Percentiles rank a stretch among this genome's conserved stretches.
phyloP scores from a whole-genome alignment of 2,329 filamentous ascomycete species.

The Fusarium pilosicola region DNA sequence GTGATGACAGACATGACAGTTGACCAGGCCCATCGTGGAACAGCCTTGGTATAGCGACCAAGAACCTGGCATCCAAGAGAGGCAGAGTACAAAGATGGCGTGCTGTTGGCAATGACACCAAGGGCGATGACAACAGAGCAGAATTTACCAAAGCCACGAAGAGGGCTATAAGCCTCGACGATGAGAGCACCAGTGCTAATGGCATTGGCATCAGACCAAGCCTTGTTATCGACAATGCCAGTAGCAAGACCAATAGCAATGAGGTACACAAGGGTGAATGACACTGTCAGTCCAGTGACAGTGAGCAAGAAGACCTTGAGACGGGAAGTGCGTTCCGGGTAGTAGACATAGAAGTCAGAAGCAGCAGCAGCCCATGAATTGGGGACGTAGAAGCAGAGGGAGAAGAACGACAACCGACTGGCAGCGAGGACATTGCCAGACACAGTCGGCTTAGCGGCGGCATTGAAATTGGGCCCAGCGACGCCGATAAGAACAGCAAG shows the following conservation, averaged over 20 bases:
- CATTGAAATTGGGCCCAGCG: conserved; percentile 68
- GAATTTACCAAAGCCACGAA: conserved; percentile 66
- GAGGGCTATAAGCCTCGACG: conserved; percentile 63
- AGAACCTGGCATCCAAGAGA: conserved; percentile 69
- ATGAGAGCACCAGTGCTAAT: conserved; percentile 65
- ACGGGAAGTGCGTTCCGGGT: conserved; percentile 69
- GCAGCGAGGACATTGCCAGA: conserved; percentile 73
- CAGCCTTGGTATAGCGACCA: conserved; percentile 60
- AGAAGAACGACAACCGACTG: conserved; percentile 71
- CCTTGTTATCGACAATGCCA: conserved; percentile 59
- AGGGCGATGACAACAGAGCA: conserved; percentile 65
- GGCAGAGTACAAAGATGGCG: conserved; percentile 66
- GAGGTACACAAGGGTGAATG: conserved; percentile 75
- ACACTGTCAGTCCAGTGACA: conserved; percentile 70
- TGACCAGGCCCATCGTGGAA: conserved; percentile 65
- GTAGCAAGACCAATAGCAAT: conserved; percentile 63
- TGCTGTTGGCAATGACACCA: conserved; percentile 65
- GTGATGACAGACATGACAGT: conserved; percentile 63
- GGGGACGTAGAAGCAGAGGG: conserved; percentile 67
- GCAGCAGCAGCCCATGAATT: conserved; percentile 75
- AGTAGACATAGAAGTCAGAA: conserved; percentile 84
- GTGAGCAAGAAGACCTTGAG: conserved; percentile 75
- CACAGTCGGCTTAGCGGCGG: conserved; percentile 68
- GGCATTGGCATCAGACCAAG: conserved; percentile 63
- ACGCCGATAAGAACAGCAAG: conserved; percentile 79